These are phyloP conservation scores for Plasmodium coatneyi DNA, from an alignment of 169 alveolate genomes.

Conservation along the genomic window DNA sequence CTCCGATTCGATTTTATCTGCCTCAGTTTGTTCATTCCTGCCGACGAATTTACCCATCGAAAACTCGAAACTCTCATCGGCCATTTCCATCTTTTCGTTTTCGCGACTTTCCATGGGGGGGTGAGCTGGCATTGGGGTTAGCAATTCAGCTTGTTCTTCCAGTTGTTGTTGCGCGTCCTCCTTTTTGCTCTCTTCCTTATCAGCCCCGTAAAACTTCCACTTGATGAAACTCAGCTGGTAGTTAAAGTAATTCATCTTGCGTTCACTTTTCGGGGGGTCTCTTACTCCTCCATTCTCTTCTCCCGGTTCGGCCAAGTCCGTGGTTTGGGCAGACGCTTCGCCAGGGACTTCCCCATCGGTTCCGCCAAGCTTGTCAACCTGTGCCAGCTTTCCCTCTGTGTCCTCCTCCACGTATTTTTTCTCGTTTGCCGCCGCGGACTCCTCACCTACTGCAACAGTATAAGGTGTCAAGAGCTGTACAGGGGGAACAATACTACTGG, in stretches of 20 bases:
- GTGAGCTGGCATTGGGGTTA: background rate
- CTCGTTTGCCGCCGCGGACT: background rate
- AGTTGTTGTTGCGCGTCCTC: background rate
- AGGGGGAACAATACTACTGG: background rate
- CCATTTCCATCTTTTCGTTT: background rate
- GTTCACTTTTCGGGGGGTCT: background rate
- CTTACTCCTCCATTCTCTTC: background rate
- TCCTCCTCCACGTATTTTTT: background rate
- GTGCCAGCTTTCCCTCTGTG: background rate
- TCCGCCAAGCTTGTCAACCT: background rate
- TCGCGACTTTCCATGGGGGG: background rate
- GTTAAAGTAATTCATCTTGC: constrained; percentile 25
- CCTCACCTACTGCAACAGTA: background rate
- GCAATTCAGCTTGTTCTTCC: background rate
- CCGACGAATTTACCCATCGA: background rate
- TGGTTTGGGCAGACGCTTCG: background rate
- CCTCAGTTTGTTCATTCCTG: background rate
- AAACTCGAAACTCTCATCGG: background rate
- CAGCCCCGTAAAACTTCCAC: background rate
- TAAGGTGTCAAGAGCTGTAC: background rate
- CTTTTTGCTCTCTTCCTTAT: constrained; percentile 20
- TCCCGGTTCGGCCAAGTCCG: background rate
- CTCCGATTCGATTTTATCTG: background rate
- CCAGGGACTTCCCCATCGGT: background rate
- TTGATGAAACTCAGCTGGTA: constrained; percentile 3